Percentiles rank a stretch among this genome's conserved stretches.
These are phyloP conservation scores for Candida tunisiensis DNA, from an alignment of 1,139 yeast species.

Conservation along the genomic window DNA sequence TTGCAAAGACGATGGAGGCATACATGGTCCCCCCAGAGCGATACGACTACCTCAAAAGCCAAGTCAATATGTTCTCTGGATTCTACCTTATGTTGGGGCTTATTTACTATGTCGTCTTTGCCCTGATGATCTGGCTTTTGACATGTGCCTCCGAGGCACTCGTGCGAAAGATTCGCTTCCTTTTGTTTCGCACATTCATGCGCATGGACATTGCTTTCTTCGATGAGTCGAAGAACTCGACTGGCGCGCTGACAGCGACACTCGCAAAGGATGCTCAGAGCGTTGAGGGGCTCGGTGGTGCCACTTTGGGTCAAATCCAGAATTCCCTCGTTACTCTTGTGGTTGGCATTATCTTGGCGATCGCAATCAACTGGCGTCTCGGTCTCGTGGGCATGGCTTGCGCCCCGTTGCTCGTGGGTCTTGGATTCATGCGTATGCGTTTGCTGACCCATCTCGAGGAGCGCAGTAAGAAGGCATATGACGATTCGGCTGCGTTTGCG, in stretches of 20 bases:
- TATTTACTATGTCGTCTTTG: constrained; percentile 16
- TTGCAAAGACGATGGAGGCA: constrained; percentile 21
- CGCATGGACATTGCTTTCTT: constrained; percentile 75
- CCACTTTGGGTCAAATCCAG: constrained; percentile 60
- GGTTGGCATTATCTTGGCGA: constrained; percentile 56
- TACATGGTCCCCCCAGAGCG: constrained; percentile 18
- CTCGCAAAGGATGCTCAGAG: constrained; percentile 74
- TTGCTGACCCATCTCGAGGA: constrained; percentile 57
- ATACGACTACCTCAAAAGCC: constrained; percentile 18
- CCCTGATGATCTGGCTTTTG: constrained; percentile 15
- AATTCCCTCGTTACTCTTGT: constrained; percentile 57
- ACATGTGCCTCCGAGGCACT: constrained; percentile 15
- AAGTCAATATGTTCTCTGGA: constrained; percentile 20
- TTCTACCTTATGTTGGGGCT: constrained; percentile 24
- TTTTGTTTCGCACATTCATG: constrained; percentile 21
- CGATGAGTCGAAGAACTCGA: constrained; percentile 38
- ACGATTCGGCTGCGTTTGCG: constrained; percentile 20
- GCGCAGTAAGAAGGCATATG: constrained; percentile 22
- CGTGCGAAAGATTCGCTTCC: constrained; percentile 17
- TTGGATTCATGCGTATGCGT: constrained; percentile 67
- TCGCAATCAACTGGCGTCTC: constrained; percentile 51
- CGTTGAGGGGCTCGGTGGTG: constrained; percentile 75
- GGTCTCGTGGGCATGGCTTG: constrained; percentile 39
- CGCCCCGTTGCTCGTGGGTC: constrained; percentile 55
- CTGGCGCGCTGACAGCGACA: constrained; percentile 74